Percentiles rank a stretch among this genome's conserved stretches.
These are phyloP conservation scores for Helicocarpus griseus DNA, from an alignment of 2,329 filamentous ascomycete genomes.

Conservation along the genomic window DNA sequence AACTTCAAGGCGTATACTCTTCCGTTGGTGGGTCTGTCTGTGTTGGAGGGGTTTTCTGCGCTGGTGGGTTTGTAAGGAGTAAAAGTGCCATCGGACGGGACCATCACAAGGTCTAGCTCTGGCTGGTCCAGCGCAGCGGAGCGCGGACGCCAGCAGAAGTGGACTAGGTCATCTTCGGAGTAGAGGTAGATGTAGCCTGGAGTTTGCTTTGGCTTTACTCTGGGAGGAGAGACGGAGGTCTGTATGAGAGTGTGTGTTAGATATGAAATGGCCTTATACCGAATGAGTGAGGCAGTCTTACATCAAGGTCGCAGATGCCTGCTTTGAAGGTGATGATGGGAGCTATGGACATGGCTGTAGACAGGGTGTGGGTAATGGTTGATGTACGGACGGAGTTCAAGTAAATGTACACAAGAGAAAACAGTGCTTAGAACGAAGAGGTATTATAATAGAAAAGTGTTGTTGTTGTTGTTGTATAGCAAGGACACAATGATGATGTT, in stretches of 20 bases:
- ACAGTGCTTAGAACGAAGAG: background rate
- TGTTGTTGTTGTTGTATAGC: too few species aligned
- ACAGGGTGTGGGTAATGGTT: too few species aligned
- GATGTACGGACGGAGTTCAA: too few species aligned
- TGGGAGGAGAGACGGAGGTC: slow-evolving; percentile 52
- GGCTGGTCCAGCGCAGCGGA: slow-evolving; percentile 59
- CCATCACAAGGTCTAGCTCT: slow-evolving; percentile 85
- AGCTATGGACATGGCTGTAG: slow-evolving; percentile 65
- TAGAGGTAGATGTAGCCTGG: slow-evolving; percentile 90
- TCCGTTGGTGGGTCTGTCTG: slow-evolving; percentile 63
- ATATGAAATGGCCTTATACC: background rate
- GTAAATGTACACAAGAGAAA: too few species aligned
- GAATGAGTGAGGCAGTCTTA: too few species aligned
- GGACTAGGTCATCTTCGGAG: slow-evolving; percentile 83
- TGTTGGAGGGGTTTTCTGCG: slow-evolving; percentile 47
- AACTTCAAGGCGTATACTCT: slow-evolving; percentile 93
- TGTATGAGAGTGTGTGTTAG: slow-evolving; percentile 17
- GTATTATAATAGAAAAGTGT: background rate
- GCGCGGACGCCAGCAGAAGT: slow-evolving; percentile 95
- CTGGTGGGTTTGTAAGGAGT: slow-evolving; percentile 61
- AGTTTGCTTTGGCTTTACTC: slow-evolving; percentile 61
- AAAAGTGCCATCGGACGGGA: slow-evolving; percentile 82
- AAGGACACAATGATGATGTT: slow-evolving; percentile 9
- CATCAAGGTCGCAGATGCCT: slow-evolving; percentile 75
- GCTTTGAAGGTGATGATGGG: slow-evolving; percentile 96